Base-by-base conservation (phyloP, 345 rosid species). In the Brassica cretica region DNA sequence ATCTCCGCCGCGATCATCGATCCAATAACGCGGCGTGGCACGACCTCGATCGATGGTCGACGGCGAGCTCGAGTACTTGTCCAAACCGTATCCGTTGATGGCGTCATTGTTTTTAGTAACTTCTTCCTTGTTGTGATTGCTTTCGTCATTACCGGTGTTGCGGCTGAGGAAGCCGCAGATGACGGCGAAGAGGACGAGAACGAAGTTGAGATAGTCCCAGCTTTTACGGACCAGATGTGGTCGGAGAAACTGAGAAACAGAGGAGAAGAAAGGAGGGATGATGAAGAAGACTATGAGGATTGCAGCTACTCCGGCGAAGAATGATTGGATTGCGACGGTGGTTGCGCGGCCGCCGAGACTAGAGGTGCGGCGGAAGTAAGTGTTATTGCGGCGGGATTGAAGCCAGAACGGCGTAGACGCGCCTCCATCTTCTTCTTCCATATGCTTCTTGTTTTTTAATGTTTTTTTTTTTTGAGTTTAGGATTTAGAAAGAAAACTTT, bases 201-300 rank as follows among this genome's bases (percentile, higher is more conserved):
- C 91, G 0, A 94, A 71, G 79, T 92, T 92, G 44, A 94, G 84
- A 1, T 86, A 86, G 73, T 87, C 96, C 97, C 97, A 92, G 64
- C 92, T 77, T 80, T 77, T 94, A 21, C 90, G 93, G 41, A 94
- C 88, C 10, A 66, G 68, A 1, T 90, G 84, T 3, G 97, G 96
- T 56, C 84, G 84, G 15, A 87, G 83, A 46, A 88, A 68, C 66
- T 86, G 89, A 3, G 98, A 86, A 27, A 90, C 73, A 78, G 87
- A 82, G 53, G 88, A 78, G 21, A 83, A 8, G 3, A 88, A 37
- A 1, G 89, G 78, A 74, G 97, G 96, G 60, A 88, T 64, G 39
- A 86, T 58, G 61, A 90, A 24, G 80, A 88, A 82, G 73, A 81
- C 2, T 4, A 81, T 29, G 35, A 89, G 78, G 5, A 88, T 32